Evolutionary conservation across 305 asterid genomes (phyloP).

Genomic region (Fraxinus sp.): DNA sequence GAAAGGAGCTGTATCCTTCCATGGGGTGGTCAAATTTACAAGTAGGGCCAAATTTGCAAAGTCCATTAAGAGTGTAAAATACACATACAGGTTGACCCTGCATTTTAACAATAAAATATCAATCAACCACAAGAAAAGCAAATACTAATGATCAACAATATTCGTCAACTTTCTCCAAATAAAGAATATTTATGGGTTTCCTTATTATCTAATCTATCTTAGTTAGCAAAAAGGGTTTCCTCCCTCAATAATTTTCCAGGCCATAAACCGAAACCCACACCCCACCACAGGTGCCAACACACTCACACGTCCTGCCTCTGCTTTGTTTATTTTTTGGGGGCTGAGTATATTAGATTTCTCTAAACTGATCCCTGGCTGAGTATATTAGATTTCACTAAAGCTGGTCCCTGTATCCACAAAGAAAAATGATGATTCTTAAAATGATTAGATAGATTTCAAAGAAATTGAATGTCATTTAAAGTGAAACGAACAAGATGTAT

Average conservation of each 20-base stretch:
- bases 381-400: not conserved
- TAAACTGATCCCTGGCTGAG: not conserved
- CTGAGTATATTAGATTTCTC: not conserved
- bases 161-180: not conserved
- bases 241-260: not conserved
- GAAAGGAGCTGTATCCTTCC: conserved; percentile 45
- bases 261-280: not conserved
- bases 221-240: not conserved
- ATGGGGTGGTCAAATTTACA: conserved; percentile 64
- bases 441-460: not conserved
- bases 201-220: not conserved
- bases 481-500: not conserved
- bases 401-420: not conserved
- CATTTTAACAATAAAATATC: conserved; percentile 22
- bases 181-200: not conserved
- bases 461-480: not conserved
- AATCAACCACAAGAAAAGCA: not conserved
- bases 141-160: not conserved
- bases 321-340: not conserved
- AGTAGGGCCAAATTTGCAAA: conserved; percentile 66
- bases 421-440: not conserved
- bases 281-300: not conserved
- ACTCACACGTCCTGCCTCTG: not conserved
- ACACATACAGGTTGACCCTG: conserved; percentile 62
- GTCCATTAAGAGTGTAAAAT: conserved; percentile 45